These are phyloP conservation scores for Calonectria pteridis DNA, from an alignment of 2,329 filamentous ascomycete genomes.

Conservation along the genomic window DNA sequence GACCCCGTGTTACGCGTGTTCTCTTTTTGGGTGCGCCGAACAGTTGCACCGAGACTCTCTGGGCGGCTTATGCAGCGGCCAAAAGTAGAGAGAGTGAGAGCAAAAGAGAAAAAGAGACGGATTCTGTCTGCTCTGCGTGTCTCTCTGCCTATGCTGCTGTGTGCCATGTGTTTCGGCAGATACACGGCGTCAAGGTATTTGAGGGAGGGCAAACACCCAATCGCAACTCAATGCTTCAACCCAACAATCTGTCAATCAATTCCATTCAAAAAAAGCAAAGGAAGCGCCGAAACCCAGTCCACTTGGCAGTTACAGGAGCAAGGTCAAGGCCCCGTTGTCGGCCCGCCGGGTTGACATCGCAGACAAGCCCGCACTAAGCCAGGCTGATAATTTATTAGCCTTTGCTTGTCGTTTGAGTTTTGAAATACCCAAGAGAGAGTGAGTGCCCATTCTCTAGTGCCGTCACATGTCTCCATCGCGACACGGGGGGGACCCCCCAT, in stretches of 20 bases:
- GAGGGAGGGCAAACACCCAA: not conserved
- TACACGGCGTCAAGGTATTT: not conserved
- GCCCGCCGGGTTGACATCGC: conserved; percentile 5
- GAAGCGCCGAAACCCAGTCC: conserved; percentile 8
- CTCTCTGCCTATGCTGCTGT: not conserved
- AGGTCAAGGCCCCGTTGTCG: conserved; percentile 3
- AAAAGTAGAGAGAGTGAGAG: not conserved
- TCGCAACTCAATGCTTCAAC: not conserved
- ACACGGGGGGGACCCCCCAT: not conserved
- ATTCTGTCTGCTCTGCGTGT: not conserved
- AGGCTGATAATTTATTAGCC: not conserved
- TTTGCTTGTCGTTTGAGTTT: conserved; percentile 2
- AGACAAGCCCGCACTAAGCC: conserved; percentile 2
- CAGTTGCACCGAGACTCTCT: not conserved
- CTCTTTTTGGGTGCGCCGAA: not conserved
- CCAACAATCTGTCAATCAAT: conserved; percentile 6
- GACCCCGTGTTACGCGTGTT: conserved; percentile 15
- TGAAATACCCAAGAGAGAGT: not conserved
- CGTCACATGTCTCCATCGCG: not conserved
- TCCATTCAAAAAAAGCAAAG: conserved; percentile 12
- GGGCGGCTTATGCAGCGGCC: not conserved
- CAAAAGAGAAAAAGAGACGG: not conserved
- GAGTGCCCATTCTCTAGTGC: not conserved
- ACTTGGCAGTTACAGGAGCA: conserved; percentile 6
- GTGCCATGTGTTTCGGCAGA: conserved; percentile 7